These are phyloP conservation scores for Nitzschia sp. DNA, from an alignment of 108 stramenopile species.

Conservation along the genomic window DNA sequence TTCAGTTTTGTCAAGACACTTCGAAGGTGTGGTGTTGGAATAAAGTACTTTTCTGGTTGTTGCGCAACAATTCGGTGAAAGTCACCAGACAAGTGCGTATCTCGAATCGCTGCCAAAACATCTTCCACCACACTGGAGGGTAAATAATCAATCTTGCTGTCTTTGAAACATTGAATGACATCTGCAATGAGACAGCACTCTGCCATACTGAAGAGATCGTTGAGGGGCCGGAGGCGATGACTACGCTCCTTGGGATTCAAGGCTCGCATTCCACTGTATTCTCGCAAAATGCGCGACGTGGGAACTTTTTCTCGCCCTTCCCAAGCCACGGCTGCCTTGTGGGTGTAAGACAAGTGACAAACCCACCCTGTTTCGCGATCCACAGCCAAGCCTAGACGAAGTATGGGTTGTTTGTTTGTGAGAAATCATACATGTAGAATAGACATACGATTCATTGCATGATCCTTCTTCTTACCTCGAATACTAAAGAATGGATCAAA, in stretches of 20 bases:
- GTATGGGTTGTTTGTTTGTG: not conserved
- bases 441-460: not conserved
- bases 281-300: slow-evolving; percentile 62
- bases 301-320: slow-evolving; percentile 84
- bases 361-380: slow-evolving; percentile 94
- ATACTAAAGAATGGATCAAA: slow-evolving; percentile 87
- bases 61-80: slow-evolving; percentile 88
- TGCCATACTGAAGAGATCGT: slow-evolving; percentile 94
- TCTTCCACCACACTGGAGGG: slow-evolving; percentile 81
- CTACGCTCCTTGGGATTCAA: slow-evolving; percentile 68
- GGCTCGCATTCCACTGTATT: slow-evolving; percentile 84
- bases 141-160: slow-evolving; percentile 72
- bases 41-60: slow-evolving; percentile 77
- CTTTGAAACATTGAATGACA: slow-evolving; percentile 89
- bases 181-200: slow-evolving; percentile 97
- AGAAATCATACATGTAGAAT: not conserved
- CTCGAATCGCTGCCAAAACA: slow-evolving; percentile 78
- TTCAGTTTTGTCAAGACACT: slow-evolving; percentile 66
- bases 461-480: slow-evolving; percentile 48
- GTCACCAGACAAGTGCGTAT: slow-evolving; percentile 91
- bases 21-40: slow-evolving; percentile 73
- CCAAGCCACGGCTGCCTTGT: slow-evolving; percentile 92
- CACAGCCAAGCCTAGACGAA: slow-evolving; percentile 78
- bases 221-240: slow-evolving; percentile 84
- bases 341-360: slow-evolving; percentile 91